These are phyloP conservation scores for Tulasnella sp. DNA, from an alignment of 768 basidiomycete genomes.

Conservation along the genomic window DNA sequence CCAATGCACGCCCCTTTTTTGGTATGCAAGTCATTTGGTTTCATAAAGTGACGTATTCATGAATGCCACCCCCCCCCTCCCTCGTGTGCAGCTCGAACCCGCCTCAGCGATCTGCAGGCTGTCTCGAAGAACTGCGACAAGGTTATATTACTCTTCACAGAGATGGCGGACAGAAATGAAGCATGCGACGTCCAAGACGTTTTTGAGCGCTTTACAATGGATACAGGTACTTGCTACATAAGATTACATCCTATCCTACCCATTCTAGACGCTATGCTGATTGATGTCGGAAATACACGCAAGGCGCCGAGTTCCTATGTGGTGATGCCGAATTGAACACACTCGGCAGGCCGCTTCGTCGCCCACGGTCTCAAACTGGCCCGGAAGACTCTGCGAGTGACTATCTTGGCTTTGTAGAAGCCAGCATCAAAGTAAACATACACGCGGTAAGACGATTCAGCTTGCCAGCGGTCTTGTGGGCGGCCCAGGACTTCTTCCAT, in stretches of 20 bases:
- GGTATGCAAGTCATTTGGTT: conserved; percentile 7
- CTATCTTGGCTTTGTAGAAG: too few relatives aligned
- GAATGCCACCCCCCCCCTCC: too few relatives aligned
- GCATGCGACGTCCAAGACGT: conserved; percentile 17
- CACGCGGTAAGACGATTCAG: too few relatives aligned
- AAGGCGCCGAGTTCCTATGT: too few relatives aligned
- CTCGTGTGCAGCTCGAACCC: conserved; percentile 19
- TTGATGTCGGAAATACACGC: too few relatives aligned
- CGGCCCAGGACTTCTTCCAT: conserved; percentile 10
- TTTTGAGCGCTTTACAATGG: conserved; percentile 17
- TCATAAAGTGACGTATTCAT: neutral
- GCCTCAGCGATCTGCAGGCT: conserved; percentile 12
- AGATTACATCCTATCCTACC: too few relatives aligned
- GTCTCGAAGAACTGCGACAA: conserved; percentile 19
- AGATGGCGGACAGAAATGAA: conserved; percentile 20
- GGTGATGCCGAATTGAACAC: conserved; percentile 9
- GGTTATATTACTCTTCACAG: conserved; percentile 1
- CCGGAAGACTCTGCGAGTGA: too few relatives aligned
- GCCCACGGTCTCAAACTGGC: too few relatives aligned
- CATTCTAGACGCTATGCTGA: too few relatives aligned
- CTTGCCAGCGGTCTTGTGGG: neutral
- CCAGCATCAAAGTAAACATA: too few relatives aligned
- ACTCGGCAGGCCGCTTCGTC: conserved; percentile 10
- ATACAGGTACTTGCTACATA: too few relatives aligned
- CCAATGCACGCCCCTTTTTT: conserved; percentile 24